Evolutionary conservation across 2,329 filamentous ascomycete genomes (phyloP).

Genomic region (Aspergillus ruber): DNA sequence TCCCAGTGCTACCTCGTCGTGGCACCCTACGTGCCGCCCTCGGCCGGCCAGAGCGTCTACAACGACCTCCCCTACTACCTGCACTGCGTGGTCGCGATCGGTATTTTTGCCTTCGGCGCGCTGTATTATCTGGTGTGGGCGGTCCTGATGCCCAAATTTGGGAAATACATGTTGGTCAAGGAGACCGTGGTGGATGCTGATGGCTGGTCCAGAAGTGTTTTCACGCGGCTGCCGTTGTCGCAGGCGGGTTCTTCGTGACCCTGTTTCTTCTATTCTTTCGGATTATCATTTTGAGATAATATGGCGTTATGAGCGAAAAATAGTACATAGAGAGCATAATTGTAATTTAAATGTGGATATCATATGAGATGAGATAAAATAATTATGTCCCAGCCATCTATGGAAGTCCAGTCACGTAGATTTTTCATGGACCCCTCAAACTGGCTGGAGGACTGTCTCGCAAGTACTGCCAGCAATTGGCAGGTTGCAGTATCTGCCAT

Average conservation of each 20-base stretch:
- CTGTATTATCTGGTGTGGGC: slow-evolving; percentile 50
- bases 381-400: slow-evolving; percentile 38
- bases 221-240: slow-evolving; percentile 39
- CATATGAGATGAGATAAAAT: neutral
- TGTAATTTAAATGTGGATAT: neutral
- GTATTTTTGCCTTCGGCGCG: slow-evolving; percentile 44
- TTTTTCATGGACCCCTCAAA: slow-evolving; percentile 42
- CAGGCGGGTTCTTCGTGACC: neutral
- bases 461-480: slow-evolving; percentile 26
- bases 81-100: slow-evolving; percentile 49
- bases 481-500: slow-evolving; percentile 20
- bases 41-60: slow-evolving; percentile 45
- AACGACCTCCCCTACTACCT: slow-evolving; percentile 48
- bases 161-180: slow-evolving; percentile 49
- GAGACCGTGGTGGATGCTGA: slow-evolving; percentile 53
- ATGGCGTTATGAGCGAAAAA: neutral
- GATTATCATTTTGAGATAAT: neutral
- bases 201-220: slow-evolving; percentile 57
- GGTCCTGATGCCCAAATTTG: slow-evolving; percentile 39
- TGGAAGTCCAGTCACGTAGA: slow-evolving; percentile 38
- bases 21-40: slow-evolving; percentile 48
- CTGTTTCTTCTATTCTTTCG: neutral
- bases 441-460: slow-evolving; percentile 38
- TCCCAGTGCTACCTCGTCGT: slow-evolving; percentile 49
- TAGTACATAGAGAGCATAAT: neutral